Evolutionary conservation across 2,329 filamentous ascomycete species (phyloP), one percentile per base, ranked within the genome.

Genomic region (Incumbomyces lentus): DNA sequence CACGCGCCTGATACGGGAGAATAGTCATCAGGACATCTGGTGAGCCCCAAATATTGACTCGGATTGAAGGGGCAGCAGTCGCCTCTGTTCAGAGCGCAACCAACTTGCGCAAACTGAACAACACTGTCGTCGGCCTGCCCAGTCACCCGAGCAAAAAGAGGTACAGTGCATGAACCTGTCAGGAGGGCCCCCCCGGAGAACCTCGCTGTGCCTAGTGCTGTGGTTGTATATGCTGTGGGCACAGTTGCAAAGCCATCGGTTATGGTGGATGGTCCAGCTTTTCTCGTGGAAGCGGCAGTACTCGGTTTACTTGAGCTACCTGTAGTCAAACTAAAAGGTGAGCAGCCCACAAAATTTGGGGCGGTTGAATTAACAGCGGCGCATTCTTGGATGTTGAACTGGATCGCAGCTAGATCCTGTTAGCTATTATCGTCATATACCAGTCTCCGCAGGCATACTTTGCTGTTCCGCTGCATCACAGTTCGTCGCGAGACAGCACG

Each of bases 301-400:
- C 40, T 16, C 6, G 49, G 47, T 19, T 33, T 43, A n/a, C 42
- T 46, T n/a, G 49, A 26, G 12, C 47, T 30, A n/a, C 36, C 26
- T 8, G 46, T 40, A 14, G 48, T 40, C 3, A 47, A 31, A 19
- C 44, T 47, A 19, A 46, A 44, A n/a, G 55, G 53, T 3, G 56
- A 57, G 39, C 56, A 58, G 36, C 56, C 56, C 29, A 58, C 56
- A 40, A 57, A 58, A 33, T 56, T 50, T 7, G 56, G 56, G 11
- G 56, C 56, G 11, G 53, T 52, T 41, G 56, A 49, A 32, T 56
- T 57, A 22, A 58, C 56, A 10, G 50, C 48, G 13, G 46, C 49
- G 36, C 56, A 58, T 37, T 55, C 51, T 38, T 57, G 48, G 38
- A 56, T 46, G 40, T 58, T 58, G 52, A 57, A 58, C 43, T 54